These are phyloP conservation scores for Aaosphaeria pasadenensis DNA, from an alignment of 2,329 filamentous ascomycete species.

Conservation along the genomic window DNA sequence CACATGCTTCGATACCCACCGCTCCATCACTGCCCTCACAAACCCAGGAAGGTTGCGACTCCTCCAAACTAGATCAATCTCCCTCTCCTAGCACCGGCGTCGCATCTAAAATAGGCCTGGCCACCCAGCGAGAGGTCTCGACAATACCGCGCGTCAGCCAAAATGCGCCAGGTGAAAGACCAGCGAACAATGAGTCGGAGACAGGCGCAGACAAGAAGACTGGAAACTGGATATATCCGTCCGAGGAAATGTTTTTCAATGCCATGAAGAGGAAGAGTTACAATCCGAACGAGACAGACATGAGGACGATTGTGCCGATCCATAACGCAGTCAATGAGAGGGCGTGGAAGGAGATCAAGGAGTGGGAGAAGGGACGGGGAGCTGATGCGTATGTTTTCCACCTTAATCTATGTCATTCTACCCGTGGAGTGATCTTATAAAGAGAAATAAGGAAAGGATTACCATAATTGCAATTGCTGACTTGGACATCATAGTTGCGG, in stretches of 20 bases:
- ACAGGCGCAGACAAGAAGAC: slow-evolving; percentile 58
- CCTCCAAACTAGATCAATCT: slow-evolving; percentile 32
- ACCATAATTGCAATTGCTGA: not conserved
- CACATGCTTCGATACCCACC: not conserved
- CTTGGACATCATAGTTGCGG: slow-evolving; percentile 51
- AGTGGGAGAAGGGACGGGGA: slow-evolving; percentile 72
- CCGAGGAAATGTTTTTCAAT: slow-evolving; percentile 96
- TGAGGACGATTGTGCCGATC: slow-evolving; percentile 90
- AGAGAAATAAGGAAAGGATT: too few relatives aligned
- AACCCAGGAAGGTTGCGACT: slow-evolving; percentile 34
- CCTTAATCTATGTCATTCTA: not conserved
- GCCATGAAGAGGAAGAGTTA: slow-evolving; percentile 91
- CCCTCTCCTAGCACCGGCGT: slow-evolving; percentile 14
- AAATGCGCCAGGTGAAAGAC: slow-evolving; percentile 26
- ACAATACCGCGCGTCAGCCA: slow-evolving; percentile 31
- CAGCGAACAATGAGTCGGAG: slow-evolving; percentile 76
- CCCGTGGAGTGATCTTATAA: too few relatives aligned
- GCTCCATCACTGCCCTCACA: slow-evolving; percentile 6
- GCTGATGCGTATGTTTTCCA: slow-evolving; percentile 52
- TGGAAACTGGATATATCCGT: slow-evolving; percentile 97
- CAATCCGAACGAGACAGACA: slow-evolving; percentile 68
- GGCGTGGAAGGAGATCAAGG: slow-evolving; percentile 87
- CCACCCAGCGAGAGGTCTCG: slow-evolving; percentile 45
- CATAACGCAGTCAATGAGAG: slow-evolving; percentile 98
- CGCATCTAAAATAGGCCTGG: slow-evolving; percentile 29